Evolutionary conservation across 345 rosid genomes (phyloP), one percentile per base, ranked within the genome.

Genomic region (Salix suchowensis): DNA sequence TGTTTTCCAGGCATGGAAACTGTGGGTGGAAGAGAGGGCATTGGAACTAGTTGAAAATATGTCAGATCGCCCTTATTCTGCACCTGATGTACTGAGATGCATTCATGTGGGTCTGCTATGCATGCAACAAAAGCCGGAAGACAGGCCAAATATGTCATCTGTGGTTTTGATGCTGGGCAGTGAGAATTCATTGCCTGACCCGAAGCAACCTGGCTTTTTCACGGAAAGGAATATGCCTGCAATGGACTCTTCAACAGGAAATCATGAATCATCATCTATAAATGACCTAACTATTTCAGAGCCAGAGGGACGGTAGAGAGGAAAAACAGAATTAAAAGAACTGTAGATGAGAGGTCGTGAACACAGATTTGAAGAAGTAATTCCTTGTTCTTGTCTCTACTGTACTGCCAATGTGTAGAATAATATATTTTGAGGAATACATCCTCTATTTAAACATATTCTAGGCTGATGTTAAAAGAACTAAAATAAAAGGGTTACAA

Each of bases 1-100:
- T 62, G 67, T 62, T 2, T 62, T 62, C 67, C 44, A 85, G 88
- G 88, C 84, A 30, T 74, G 77, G 77, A 65, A 2, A 10, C 52
- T 44, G 2, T 65, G 61, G 44, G 30, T 19, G 11, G 30, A 65
- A n/a, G 65, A 21, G 21, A 13, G 24, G 30, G 18, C 14, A 28
- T 14, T 44, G 60, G 71, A 74, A 3, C 48, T 65, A 11, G 9
- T 73, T 14, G 68, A 60, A 1, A 36, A 24, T 10, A 8, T 28
- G 37, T 4, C 32, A 11, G 37, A 26, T 26, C 21, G 7, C 13
- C 14, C 37, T 2, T 65, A 4, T 28, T 26, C 36, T 7, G 18
- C 4, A 4, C 15, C 37, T 16, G 52, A 73, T 39, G 55, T 73
- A 0, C 5, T 73, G 5, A 9, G 76, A 2, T 58, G 52, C 21